Conservation (phyloP, 208 protist species). For the Acanthamoeba culbertsoni region DNA sequence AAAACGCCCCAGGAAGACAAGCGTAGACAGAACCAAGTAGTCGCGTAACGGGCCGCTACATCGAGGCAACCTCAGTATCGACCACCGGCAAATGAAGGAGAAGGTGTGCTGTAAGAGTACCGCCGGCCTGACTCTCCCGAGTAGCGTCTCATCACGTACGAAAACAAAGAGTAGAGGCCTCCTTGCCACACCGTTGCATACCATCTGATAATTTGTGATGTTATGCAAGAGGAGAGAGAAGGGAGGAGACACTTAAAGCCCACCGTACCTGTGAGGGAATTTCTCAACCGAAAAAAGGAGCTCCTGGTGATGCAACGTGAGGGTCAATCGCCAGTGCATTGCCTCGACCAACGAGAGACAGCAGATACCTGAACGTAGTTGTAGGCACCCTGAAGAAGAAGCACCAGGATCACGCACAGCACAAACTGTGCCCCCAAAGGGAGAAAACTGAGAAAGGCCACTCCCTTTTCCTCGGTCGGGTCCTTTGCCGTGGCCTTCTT, state of each 20-base stretch:
- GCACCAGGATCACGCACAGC: background rate
- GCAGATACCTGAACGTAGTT: background rate
- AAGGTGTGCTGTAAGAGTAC: background rate
- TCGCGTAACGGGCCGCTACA: background rate
- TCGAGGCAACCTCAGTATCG: no score
- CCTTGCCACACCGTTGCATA: slow-evolving; percentile 18
- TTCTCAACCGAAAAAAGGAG: background rate
- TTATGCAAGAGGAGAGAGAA: background rate
- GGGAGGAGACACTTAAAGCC: background rate
- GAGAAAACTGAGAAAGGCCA: background rate
- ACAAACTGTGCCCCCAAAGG: background rate
- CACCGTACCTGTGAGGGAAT: background rate
- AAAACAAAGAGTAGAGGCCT: background rate
- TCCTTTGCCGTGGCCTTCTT: no score
- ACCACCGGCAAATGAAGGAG: background rate
- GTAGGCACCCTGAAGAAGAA: slow-evolving; percentile 2
- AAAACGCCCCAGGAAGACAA: background rate
- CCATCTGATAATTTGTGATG: background rate
- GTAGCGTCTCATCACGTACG: background rate
- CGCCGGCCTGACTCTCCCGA: background rate
- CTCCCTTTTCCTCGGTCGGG: no score
- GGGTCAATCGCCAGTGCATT: background rate
- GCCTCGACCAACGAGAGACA: background rate
- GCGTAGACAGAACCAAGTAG: background rate
- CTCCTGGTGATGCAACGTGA: background rate